These are phyloP conservation scores for Apostasia ramifera DNA, from an alignment of 106 monocot genomes.

Conservation along the genomic window DNA sequence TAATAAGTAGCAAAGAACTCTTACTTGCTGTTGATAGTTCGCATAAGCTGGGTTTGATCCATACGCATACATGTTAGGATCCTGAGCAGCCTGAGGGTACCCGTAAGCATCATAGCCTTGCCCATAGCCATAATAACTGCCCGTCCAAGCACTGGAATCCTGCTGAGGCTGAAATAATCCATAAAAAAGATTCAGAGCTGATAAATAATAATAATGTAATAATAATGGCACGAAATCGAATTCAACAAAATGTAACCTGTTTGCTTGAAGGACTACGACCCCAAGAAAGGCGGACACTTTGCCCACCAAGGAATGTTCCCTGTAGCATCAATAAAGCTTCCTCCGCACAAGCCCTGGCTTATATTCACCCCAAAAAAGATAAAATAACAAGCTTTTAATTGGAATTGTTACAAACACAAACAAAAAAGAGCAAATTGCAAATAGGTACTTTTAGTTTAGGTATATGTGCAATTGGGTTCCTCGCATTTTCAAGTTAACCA, in stretches of 20 bases:
- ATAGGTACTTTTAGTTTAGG: too few species aligned
- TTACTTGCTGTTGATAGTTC: constrained; percentile 41
- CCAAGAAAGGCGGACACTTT: constrained; percentile 86
- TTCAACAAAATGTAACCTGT: constrained; percentile 29
- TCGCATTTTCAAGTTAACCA: too few species aligned
- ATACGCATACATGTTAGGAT: constrained; percentile 69
- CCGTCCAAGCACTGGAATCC: constrained; percentile 53
- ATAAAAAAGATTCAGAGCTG: neutral
- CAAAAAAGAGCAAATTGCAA: too few species aligned
- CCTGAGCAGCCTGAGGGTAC: constrained; percentile 56
- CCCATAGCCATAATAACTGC: constrained; percentile 45
- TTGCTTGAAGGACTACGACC: constrained; percentile 69
- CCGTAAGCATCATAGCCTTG: constrained; percentile 57
- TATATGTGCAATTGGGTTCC: too few species aligned
- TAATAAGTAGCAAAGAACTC: too few species aligned
- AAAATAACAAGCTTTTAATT: neutral
- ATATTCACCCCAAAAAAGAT: neutral
- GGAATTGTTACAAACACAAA: too few species aligned
- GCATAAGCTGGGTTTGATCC: constrained; percentile 61
- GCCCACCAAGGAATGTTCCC: constrained; percentile 52
- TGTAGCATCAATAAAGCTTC: constrained; percentile 58
- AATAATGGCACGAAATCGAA: neutral
- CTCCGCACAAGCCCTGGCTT: constrained; percentile 54
- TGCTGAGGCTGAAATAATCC: constrained; percentile 33
- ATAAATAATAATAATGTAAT: neutral